These are phyloP conservation scores for Hypoxylon perforatum DNA, from an alignment of 495 filamentous ascomycete species.

Conservation along the genomic window DNA sequence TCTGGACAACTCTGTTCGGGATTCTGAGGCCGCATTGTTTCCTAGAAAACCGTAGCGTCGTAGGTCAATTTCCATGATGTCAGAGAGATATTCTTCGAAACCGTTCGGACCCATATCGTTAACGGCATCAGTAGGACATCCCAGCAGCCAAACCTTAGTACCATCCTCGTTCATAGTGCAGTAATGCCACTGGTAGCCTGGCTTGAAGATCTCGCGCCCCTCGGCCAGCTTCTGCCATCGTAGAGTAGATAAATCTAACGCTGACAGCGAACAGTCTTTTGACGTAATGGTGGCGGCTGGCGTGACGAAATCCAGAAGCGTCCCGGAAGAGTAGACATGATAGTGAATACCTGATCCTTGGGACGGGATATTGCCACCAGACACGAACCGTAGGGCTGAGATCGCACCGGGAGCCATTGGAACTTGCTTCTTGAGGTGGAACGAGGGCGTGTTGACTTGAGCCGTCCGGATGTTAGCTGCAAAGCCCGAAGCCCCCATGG, in stretches of 20 bases:
- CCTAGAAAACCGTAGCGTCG: constrained; percentile 85
- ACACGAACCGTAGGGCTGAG: constrained; percentile 87
- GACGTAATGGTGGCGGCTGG: constrained; percentile 84
- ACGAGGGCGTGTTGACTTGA: constrained; percentile 78
- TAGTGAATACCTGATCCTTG: constrained; percentile 92
- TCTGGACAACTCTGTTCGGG: constrained; percentile 66
- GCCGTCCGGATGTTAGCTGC: constrained; percentile 89
- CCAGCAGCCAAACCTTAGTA: constrained; percentile 96
- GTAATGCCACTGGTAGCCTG: constrained; percentile 95
- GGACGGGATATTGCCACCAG: constrained; percentile 86
- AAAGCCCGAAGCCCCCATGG: constrained; percentile 76
- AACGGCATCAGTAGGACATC: constrained; percentile 77
- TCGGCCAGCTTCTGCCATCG: constrained; percentile 95
- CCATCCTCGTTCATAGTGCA: constrained; percentile 92
- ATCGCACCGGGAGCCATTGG: constrained; percentile 82
- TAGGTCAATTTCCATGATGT: constrained; percentile 91
- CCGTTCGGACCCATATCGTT: constrained; percentile 65
- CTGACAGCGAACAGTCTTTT: constrained; percentile 89
- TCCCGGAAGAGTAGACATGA: constrained; percentile 92
- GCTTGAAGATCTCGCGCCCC: constrained; percentile 88
- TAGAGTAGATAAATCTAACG: constrained; percentile 83
- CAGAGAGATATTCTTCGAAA: constrained; percentile 88
- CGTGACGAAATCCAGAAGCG: constrained; percentile 91
- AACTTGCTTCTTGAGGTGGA: constrained; percentile 75
- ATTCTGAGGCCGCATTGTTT: constrained; percentile 73